Conservation (phyloP, 805 yeast genomes). For the Ogataea trehalophila region DNA sequence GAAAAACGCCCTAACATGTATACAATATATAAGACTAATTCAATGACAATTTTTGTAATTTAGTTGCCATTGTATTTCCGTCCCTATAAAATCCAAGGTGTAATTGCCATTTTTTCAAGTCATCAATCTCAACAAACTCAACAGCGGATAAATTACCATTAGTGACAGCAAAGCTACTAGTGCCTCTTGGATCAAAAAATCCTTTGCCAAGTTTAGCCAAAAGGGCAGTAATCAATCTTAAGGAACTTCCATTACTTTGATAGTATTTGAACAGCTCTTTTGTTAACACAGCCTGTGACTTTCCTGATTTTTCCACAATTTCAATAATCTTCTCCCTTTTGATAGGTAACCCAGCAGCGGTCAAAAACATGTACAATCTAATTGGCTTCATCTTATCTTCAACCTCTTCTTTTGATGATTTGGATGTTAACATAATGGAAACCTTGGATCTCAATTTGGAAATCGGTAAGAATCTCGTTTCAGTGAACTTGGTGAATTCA, state of each 20-base stretch:
- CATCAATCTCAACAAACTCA: constrained; percentile 4
- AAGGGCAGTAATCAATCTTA: constrained; percentile 19
- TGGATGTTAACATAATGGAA: constrained; percentile 38
- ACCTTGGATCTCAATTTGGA: constrained; percentile 36
- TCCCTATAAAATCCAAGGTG: background rate
- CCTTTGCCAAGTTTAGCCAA: constrained; percentile 19
- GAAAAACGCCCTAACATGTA: no score
- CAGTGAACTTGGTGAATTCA: constrained; percentile 34
- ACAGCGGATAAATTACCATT: background rate
- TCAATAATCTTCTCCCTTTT: constrained; percentile 34
- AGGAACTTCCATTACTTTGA: constrained; percentile 33
- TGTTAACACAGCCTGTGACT: constrained; percentile 33
- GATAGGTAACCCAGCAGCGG: constrained; percentile 44
- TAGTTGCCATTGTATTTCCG: background rate
- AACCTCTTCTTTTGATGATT: constrained; percentile 33
- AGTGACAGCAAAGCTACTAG: background rate
- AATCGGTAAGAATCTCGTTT: constrained; percentile 29
- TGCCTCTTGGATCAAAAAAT: constrained; percentile 4
- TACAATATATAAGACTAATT: no score
- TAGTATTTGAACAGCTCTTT: constrained; percentile 41
- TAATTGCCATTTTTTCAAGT: constrained; percentile 19
- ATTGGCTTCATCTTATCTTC: constrained; percentile 31
- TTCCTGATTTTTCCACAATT: constrained; percentile 35
- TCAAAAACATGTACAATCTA: constrained; percentile 41
- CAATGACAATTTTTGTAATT: constrained; percentile 2